phyloP scores from a whole-genome alignment of 148 eudicot genomes.

The Simmondsia chinensis region DNA sequence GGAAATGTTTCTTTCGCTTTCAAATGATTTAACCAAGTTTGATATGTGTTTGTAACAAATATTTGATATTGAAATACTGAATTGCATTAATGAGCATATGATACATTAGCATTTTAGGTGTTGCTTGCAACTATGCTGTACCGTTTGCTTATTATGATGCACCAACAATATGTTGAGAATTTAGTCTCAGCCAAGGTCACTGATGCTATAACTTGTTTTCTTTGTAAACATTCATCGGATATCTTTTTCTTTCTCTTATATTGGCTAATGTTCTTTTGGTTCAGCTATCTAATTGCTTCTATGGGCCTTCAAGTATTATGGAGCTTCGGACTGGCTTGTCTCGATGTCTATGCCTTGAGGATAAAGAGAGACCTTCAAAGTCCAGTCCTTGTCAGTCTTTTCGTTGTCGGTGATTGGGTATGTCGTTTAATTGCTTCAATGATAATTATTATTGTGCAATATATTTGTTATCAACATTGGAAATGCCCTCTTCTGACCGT shows the following conservation, averaged over 20 bases:
- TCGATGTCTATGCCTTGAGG: conserved; percentile 75
- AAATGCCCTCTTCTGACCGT: not conserved
- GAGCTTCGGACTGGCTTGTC: conserved; percentile 91
- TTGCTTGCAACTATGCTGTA: no score
- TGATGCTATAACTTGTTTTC: no score
- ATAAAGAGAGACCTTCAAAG: conserved; percentile 62
- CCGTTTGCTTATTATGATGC: no score
- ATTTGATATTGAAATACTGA: no score
- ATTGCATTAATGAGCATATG: no score
- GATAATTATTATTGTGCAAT: not conserved
- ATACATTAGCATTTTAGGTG: no score
- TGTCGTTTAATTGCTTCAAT: conserved; percentile 10
- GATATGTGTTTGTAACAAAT: no score
- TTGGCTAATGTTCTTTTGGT: conserved; percentile 7
- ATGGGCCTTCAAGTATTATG: conserved; percentile 91
- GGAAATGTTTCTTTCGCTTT: no score
- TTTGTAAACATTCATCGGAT: no score
- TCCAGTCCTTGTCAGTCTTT: conserved; percentile 57
- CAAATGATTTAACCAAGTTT: no score
- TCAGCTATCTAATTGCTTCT: conserved; percentile 87
- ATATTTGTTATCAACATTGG: not conserved
- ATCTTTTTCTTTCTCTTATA: not conserved
- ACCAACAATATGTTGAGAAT: no score
- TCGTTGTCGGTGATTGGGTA: conserved; percentile 93
- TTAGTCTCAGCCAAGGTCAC: no score